Conservation (phyloP, 768 basidiomycete genomes). For the Lyophyllum shimeji region DNA sequence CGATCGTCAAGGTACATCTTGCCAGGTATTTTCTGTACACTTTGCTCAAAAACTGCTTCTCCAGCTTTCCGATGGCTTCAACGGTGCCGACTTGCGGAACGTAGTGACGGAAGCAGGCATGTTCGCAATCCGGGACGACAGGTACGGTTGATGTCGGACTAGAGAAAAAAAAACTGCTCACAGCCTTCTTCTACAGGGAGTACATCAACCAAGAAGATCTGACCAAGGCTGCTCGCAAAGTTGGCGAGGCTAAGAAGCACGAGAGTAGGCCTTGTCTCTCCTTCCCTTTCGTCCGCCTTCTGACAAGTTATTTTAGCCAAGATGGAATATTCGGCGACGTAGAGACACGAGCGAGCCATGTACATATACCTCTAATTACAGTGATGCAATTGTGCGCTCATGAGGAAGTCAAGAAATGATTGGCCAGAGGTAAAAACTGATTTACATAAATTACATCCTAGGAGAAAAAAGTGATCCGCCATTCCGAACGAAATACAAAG, state of each 20-base stretch:
- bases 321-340: constrained; percentile 50
- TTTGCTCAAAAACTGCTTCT: constrained; percentile 1
- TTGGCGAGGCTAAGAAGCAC: constrained; percentile 96
- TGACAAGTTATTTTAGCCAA: constrained; percentile 37
- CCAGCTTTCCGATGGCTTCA: constrained; percentile 87
- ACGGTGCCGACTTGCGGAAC: constrained; percentile 95
- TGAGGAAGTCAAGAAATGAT: neutral
- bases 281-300: neutral
- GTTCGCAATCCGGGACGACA: constrained; percentile 97
- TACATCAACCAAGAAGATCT: constrained; percentile 94
- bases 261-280: constrained; percentile 65
- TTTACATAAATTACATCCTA: constrained; percentile 14
- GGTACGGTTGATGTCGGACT: constrained; percentile 43
- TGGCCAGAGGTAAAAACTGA: constrained; percentile 17
- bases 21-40: neutral
- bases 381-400: neutral
- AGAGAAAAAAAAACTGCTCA: neutral
- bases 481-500: neutral
- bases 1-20: constrained; percentile 82
- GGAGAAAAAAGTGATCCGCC: constrained; percentile 5
- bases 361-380: constrained; percentile 14
- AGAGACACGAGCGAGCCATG: constrained; percentile 18
- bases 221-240: constrained; percentile 93
- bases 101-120: constrained; percentile 96
- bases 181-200: constrained; percentile 49